Evolutionary conservation across 2,329 filamentous ascomycete genomes (phyloP), one percentile per base, ranked within the genome.

Genomic region (Arthrinium phaeospermum): DNA sequence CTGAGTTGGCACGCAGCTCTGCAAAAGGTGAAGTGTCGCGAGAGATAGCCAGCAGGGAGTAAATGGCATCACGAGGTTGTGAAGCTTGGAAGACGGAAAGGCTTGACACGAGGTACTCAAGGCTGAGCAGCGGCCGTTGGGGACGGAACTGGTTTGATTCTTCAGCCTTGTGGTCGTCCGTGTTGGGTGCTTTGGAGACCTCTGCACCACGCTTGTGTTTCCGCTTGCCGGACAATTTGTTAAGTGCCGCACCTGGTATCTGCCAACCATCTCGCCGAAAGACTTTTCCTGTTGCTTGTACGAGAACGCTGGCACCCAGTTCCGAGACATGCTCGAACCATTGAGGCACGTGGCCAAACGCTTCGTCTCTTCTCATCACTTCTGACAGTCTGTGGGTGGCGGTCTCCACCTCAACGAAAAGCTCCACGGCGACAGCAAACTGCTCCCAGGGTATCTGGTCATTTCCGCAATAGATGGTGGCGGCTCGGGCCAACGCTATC

Each of bases 271-370:
- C 49, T 0, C 51, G 27, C 19, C 79, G 75, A 69, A 83, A 83
- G 0, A 84, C 72, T 7, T 76, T 79, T 0, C 76, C 78, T 0
- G 80, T 82, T 0, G 79, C 81, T 19, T 82, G 75, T 0, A 84
- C 82, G 0, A 84, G 75, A 0, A 80, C 74, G 53, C 77, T 83
- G 3, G 82, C 83, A 0, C 81, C 80, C 6, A 83, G 77, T 4
- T 75, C 75, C 0, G 79, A 79, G 1, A 84, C 77, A 69, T 83
- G 73, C 27, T 81, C 81, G 53, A 83, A 82, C 72, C 75, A 82
- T 2, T 74, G 72, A 0, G 80, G 80, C 0, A 81, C 76, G n/a
- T 76, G 74, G 3, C 69, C 46, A 69, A 79, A 78, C 8, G 74
- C 70, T n/a, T 72, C 70, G 41, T 79, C 77, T 24, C 44, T 19